Evolutionary conservation across 2,329 filamentous ascomycete genomes (phyloP).

Genomic region (Fusarium sp.): DNA sequence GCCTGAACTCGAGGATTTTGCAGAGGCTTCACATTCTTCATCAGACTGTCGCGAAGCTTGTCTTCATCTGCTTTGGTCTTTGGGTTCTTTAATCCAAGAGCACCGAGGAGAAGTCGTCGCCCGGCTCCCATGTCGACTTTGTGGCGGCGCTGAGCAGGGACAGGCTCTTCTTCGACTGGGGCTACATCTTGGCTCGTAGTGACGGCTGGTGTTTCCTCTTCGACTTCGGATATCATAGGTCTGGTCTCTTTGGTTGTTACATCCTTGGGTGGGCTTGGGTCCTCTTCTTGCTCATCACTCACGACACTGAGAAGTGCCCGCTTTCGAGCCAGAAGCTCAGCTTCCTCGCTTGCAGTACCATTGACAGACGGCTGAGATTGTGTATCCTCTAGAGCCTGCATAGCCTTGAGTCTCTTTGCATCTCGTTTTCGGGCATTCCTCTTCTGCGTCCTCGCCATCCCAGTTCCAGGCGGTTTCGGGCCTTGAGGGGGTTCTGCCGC

Average conservation of each 20-base stretch:
- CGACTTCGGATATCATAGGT: constrained; percentile 3
- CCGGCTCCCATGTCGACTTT: constrained; percentile 66
- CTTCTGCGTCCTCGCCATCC: constrained; percentile 58
- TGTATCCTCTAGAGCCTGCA: constrained; percentile 8
- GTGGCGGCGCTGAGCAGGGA: constrained; percentile 26
- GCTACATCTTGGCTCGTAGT: constrained; percentile 3
- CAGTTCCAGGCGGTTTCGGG: constrained; percentile 48
- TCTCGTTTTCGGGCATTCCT: constrained; percentile 62
- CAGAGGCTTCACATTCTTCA: constrained; percentile 61
- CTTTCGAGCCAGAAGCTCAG: constrained; percentile 53
- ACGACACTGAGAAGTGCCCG: constrained; percentile 52
- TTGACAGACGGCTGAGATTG: constrained; percentile 34
- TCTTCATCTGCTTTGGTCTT: constrained; percentile 76
- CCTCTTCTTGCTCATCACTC: constrained; percentile 25
- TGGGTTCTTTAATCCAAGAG: constrained; percentile 75
- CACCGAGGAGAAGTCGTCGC: constrained; percentile 75
- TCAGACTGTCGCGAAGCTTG: constrained; percentile 67
- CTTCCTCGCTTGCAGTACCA: constrained; percentile 21
- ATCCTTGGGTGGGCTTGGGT: not conserved
- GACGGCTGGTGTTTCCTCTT: not conserved
- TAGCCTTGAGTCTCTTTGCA: constrained; percentile 43
- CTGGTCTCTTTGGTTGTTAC: not conserved
- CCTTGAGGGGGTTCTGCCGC: constrained; percentile 2
- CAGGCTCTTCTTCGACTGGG: constrained; percentile 12
- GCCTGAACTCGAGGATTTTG: constrained; percentile 50